These are phyloP conservation scores for Yarrowia porcina DNA, from an alignment of 805 yeast genomes.

Conservation along the genomic window DNA sequence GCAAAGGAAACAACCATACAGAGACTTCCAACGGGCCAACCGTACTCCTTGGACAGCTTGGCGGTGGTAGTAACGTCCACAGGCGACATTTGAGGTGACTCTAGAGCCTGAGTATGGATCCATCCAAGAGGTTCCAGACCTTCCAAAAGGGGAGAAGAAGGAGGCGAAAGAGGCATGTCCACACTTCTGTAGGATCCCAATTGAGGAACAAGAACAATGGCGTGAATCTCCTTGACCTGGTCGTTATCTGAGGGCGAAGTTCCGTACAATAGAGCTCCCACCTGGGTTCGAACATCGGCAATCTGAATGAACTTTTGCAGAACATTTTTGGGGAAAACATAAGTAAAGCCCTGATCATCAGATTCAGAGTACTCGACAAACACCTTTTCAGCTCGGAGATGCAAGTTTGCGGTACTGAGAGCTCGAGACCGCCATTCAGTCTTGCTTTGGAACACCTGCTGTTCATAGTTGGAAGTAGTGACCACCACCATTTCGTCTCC, in stretches of 20 bases:
- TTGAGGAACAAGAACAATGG: slow-evolving; percentile 82
- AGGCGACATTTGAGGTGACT: slow-evolving; percentile 59
- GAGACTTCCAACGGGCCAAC: slow-evolving; percentile 47
- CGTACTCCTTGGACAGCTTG: slow-evolving; percentile 37
- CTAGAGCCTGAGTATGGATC: slow-evolving; percentile 86
- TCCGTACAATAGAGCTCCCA: slow-evolving; percentile 81
- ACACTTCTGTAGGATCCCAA: slow-evolving; percentile 67
- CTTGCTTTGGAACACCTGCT: slow-evolving; percentile 73
- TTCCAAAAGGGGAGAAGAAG: slow-evolving; percentile 41
- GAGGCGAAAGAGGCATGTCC: slow-evolving; percentile 55
- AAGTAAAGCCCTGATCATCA: slow-evolving; percentile 48
- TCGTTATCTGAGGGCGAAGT: slow-evolving; percentile 67
- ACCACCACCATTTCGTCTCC: slow-evolving; percentile 96
- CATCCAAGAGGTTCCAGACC: slow-evolving; percentile 82
- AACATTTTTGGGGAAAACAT: slow-evolving; percentile 77
- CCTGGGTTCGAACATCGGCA: slow-evolving; percentile 75
- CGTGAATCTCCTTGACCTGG: slow-evolving; percentile 71
- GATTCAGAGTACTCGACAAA: slow-evolving; percentile 61
- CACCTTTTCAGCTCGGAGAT: slow-evolving; percentile 69
- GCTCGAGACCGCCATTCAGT: slow-evolving; percentile 92
- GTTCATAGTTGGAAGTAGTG: slow-evolving; percentile 86
- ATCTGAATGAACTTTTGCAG: slow-evolving; percentile 73
- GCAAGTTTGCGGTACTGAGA: slow-evolving; percentile 67
- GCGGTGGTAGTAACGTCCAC: slow-evolving; percentile 66
- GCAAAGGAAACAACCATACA: slow-evolving; percentile 68